Conservation (phyloP, 1,139 yeast genomes). For the Lodderomyces parapsilosis region DNA sequence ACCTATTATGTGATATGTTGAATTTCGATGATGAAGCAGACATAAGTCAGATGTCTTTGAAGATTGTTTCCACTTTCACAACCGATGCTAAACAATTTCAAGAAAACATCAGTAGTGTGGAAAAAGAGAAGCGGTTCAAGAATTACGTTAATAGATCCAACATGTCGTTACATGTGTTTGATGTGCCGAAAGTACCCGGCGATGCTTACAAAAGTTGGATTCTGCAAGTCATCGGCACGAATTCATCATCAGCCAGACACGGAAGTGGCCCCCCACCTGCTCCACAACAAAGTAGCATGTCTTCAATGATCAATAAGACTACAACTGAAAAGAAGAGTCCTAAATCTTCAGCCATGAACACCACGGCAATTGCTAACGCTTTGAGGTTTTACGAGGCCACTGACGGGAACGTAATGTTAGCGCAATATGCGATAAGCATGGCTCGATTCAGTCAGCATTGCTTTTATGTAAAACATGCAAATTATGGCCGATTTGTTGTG, state of each 20-base stretch:
- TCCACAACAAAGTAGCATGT: slow-evolving; percentile 8
- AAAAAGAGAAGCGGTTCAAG: slow-evolving; percentile 7
- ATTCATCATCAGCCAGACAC: slow-evolving; percentile 1
- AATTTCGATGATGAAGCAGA: slow-evolving; percentile 13
- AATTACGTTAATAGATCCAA: slow-evolving; percentile 8
- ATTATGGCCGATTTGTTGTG: slow-evolving; percentile 6
- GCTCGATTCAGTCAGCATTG: slow-evolving; percentile 11
- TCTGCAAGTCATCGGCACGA: not conserved
- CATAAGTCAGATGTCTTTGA: slow-evolving; percentile 6
- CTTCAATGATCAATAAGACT: slow-evolving; percentile 8
- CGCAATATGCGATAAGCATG: slow-evolving; percentile 9
- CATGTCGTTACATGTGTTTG: slow-evolving; percentile 7
- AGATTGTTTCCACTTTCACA: slow-evolving; percentile 11
- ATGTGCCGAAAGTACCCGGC: slow-evolving; percentile 6
- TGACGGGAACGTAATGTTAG: slow-evolving; percentile 11
- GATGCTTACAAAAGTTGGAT: slow-evolving; percentile 3
- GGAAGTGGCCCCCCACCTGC: not conserved
- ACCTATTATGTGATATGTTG: slow-evolving; percentile 28
- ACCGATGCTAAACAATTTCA: slow-evolving; percentile 11
- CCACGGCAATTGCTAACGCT: not conserved
- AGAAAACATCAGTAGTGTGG: slow-evolving; percentile 5
- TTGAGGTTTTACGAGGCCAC: slow-evolving; percentile 10
- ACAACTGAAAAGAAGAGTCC: slow-evolving; percentile 2
- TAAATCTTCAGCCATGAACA: not conserved
- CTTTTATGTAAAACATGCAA: slow-evolving; percentile 6